A percentile compares a stretch with the other conserved stretches of the same genome.
Conservation (phyloP, 2,329 filamentous ascomycete species). For the Podosphaera xanthii region DNA sequence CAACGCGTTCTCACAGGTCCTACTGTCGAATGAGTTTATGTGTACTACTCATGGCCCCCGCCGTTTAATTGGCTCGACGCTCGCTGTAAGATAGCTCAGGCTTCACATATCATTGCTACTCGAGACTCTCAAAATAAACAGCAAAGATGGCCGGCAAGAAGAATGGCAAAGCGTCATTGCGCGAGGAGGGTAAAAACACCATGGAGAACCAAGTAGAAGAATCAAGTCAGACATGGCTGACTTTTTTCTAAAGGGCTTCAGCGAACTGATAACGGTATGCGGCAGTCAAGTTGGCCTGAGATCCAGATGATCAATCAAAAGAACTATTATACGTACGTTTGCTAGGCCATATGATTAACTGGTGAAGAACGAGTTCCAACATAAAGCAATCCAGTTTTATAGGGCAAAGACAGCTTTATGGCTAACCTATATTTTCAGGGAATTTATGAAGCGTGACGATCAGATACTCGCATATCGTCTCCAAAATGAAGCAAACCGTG, state of each 20-base stretch:
- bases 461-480: conserved; percentile 77
- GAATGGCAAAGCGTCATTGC: conserved; percentile 16
- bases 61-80: no score
- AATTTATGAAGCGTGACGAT: conserved; percentile 96
- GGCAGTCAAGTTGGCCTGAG: conserved; percentile 80
- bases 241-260: conserved; percentile 44
- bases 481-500: conserved; percentile 67
- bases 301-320: conserved; percentile 94
- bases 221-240: neutral
- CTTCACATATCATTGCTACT: no score
- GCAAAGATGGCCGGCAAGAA: conserved; percentile 17
- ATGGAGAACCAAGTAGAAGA: neutral
- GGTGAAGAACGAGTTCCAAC: no score
- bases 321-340: conserved; percentile 84
- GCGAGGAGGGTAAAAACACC: conserved; percentile 14
- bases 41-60: no score
- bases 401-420: neutral
- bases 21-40: no score
- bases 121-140: neutral
- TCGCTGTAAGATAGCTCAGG: no score
- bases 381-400: neutral
- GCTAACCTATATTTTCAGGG: conserved; percentile 26
- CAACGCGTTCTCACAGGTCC: no score
- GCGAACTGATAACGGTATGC: conserved; percentile 96
- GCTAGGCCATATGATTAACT: no score